Evolutionary conservation across 331 rosid species (phyloP), one percentile per base, ranked within the genome.

Genomic region (Quercus phellos): DNA sequence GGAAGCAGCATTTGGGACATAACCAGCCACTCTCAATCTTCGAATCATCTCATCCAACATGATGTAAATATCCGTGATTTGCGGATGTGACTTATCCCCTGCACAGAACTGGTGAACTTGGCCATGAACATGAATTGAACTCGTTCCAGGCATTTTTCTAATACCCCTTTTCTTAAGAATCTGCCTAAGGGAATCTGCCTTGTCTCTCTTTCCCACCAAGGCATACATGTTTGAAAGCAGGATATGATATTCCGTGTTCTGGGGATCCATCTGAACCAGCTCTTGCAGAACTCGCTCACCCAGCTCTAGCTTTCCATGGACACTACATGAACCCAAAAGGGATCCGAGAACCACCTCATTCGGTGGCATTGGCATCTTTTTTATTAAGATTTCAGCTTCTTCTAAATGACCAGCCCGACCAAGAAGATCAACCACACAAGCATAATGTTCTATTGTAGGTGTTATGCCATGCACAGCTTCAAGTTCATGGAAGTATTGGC

Each of bases 141-240:
- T 92, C 82, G 68, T 87, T 80, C 96, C 96, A 11, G 92, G 97
- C 64, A 85, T 82, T 86, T 93, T 93, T 80, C 64, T 81, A 11
- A 89, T 78, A 38, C 97, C 89, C 68, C 83, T 85, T 12, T 73
- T 79, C 86, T 76, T 85, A 30, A 90, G 88, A 77, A 72, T 72
- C 71, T 80, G 85, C 81, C 96, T 82, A 3, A 89, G 78, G 69
- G 79, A 76, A 79, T 89, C 75, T 29, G 94, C 96, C 79, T 73
- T 79, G 67, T 86, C 96, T 50, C 55, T 63, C 56, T 85, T 89
- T 50, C 97, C 96, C 21, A 56, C 87, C 75, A 78, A 75, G 35
- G 89, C 81, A 72, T 89, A 93, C 94, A 93, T 90, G 78, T 90
- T 90, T 0, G 96, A 89, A 80, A 93, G 88, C 81, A 90, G 79